Conservation (phyloP, 2,329 filamentous ascomycete species). For the Pseudogymnoascus sp. region DNA sequence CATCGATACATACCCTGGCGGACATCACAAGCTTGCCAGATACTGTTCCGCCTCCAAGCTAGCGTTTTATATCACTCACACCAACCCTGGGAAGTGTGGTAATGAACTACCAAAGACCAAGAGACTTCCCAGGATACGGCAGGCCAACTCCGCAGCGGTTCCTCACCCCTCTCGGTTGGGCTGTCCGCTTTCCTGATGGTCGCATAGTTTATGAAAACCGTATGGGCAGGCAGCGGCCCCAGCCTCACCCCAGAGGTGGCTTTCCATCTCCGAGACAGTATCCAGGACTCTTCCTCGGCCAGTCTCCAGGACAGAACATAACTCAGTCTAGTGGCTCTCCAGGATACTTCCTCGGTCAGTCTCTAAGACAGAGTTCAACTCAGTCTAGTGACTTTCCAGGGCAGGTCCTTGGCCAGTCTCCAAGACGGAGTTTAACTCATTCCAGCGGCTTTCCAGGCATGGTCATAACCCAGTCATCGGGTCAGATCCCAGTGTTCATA, state of each 20-base stretch:
- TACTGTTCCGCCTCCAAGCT: neutral
- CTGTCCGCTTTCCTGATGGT: slow-evolving; percentile 1
- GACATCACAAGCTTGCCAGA: neutral
- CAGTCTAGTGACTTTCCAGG: neutral
- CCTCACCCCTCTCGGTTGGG: slow-evolving; percentile 1
- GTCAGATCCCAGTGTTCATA: neutral
- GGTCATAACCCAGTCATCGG: neutral
- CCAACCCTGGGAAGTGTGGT: neutral
- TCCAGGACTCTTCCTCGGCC: neutral
- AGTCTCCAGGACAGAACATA: neutral
- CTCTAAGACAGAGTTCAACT: neutral
- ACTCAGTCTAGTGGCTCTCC: neutral
- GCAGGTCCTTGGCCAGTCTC: neutral
- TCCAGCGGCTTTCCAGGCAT: neutral
- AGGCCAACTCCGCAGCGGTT: neutral
- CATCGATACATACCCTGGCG: neutral
- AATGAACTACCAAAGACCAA: neutral
- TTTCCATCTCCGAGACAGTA: neutral
- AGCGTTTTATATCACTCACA: neutral
- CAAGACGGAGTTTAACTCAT: neutral
- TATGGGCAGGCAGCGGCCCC: neutral
- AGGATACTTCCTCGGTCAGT: neutral
- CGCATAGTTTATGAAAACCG: neutral
- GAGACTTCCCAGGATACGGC: neutral
- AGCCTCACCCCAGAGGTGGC: neutral